phyloP scores from a whole-genome alignment of 805 yeast species.

The Spathaspora girioi region DNA sequence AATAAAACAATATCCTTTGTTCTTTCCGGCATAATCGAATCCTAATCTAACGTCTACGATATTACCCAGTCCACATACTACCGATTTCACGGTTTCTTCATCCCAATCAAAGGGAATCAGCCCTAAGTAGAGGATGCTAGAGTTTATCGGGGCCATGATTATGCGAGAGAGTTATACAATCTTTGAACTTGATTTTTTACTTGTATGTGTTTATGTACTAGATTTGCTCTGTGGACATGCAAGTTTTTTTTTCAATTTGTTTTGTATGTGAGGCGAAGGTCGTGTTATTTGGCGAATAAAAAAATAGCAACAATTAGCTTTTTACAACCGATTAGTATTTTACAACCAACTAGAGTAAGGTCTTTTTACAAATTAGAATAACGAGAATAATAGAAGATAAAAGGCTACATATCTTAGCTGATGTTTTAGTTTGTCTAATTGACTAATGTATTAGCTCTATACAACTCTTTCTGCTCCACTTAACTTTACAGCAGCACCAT shows the following conservation, averaged over 20 bases:
- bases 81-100: constrained; percentile 53
- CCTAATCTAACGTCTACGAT: constrained; percentile 65
- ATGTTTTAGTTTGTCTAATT: too few species aligned
- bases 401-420: too few species aligned
- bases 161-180: background rate
- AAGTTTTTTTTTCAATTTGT: background rate
- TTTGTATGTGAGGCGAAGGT: background rate
- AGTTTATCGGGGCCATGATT: constrained; percentile 10
- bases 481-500: constrained; percentile 94
- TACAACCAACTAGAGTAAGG: too few species aligned
- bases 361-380: too few species aligned
- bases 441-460: constrained; percentile 1
- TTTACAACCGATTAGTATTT: too few species aligned
- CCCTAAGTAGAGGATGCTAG: constrained; percentile 55
- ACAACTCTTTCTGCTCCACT: constrained; percentile 79
- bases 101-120: constrained; percentile 72
- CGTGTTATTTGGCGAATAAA: background rate
- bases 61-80: constrained; percentile 71
- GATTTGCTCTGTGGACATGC: background rate
- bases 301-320: background rate
- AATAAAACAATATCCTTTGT: constrained; percentile 66
- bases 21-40: constrained; percentile 54
- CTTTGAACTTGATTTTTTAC: background rate
- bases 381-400: too few species aligned
- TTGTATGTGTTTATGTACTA: background rate